Evolutionary conservation across 1,284 basidiomycete species (phyloP).

Genomic region (Papiliotrema flavescens): DNA sequence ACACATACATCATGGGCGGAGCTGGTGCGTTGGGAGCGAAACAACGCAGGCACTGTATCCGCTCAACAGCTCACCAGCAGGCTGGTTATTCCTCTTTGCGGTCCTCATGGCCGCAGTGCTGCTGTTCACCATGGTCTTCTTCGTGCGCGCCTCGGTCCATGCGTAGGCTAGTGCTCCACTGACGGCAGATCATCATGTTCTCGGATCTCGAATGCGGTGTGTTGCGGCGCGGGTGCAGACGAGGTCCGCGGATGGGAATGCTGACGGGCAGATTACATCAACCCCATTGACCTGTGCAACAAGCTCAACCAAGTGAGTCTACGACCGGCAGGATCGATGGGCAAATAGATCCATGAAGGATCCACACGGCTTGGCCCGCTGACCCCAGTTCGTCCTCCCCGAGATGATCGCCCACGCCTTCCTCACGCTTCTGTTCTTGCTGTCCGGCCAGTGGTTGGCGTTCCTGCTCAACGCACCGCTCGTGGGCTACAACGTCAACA

Average conservation of each 20-base stretch:
- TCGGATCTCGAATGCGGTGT: conserved; percentile 85
- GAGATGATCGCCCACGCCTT: conserved; percentile 94
- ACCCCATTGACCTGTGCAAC: conserved; percentile 99
- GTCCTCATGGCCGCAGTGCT: conserved; percentile 89
- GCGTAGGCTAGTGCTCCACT: conserved; percentile 1
- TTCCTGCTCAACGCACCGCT: conserved; percentile 89
- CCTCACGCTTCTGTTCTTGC: conserved; percentile 80
- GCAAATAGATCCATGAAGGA: too few relatives aligned
- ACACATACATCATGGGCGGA: conserved; percentile 39
- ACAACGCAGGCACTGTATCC: background rate
- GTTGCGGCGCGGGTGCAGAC: conserved; percentile 10
- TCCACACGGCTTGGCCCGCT: background rate
- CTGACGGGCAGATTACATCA: conserved; percentile 73
- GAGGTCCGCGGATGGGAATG: conserved; percentile 9
- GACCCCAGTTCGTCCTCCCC: conserved; percentile 85
- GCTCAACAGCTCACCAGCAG: conserved; percentile 49
- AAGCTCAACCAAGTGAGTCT: conserved; percentile 88
- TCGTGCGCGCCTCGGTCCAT: conserved; percentile 60
- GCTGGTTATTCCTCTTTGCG: conserved; percentile 91
- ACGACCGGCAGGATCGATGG: too few relatives aligned
- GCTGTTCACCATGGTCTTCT: conserved; percentile 97
- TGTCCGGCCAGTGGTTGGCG: conserved; percentile 93
- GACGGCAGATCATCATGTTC: conserved; percentile 95
- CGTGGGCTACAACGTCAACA: conserved; percentile 88
- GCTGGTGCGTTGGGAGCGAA: conserved; percentile 31